Evolutionary conservation across 306 rosid genomes (phyloP), one percentile per base, ranked within the genome.

Genomic region (Cucumis hystrix): DNA sequence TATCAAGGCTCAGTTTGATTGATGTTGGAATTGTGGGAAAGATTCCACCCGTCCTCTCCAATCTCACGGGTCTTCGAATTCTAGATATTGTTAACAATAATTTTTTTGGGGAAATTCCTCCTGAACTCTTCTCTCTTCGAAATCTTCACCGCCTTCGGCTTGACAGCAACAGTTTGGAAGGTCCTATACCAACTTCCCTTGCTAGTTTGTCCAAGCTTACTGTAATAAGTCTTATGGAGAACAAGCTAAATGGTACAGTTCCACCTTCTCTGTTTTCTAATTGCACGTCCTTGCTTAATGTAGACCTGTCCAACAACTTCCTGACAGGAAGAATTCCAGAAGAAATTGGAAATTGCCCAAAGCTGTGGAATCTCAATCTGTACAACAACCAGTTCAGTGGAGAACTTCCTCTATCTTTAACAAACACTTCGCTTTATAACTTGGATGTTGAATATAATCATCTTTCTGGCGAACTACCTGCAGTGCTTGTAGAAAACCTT

Each of bases 331-430:
- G 77, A 49, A 84, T 91, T 84, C 91, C 96, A 6, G 23, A 30
- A 18, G 89, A 86, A 83, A 79, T 89, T 79, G 96, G 93, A 79
- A 89, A 87, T 47, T 89, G 96, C 81, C 77, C 39, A 10, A n/a
- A 10, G 16, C 76, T 91, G 11, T 80, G 90, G 91, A 87, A 79
- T 77, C 87, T 91, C 58, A 87, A 52, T 79, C 76, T 89, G 56
- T 91, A 91, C 88, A 81, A 84, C 56, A 91, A 89, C 52, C 89
- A 80, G 66, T 87, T 91, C 23, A 81, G 81, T 9, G 93, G 96
- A 37, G 80, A 71, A 16, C 84, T 91, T 76, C 93, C 96, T 47
- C 57, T 71, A 67, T 83, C 90, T 45, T 54, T 91, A 35, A 74
- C 49, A 13, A 84, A 86, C 78, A 61, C 71, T 56, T 72, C 87